Conservation (phyloP, 345 rosid species). For the Lepidium africanum region DNA sequence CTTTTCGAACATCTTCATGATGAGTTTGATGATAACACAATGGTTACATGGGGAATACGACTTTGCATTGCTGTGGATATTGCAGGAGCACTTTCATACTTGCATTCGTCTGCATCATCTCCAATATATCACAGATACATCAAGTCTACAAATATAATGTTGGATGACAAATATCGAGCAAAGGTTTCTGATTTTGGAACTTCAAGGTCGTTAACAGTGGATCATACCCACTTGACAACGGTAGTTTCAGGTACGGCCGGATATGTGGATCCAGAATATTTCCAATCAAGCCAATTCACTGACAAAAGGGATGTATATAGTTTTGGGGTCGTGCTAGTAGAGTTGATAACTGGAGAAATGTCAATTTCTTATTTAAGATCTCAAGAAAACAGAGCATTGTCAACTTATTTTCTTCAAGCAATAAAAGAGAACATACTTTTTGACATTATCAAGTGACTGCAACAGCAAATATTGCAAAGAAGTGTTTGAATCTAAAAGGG, state of each 20-base stretch:
- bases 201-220: slow-evolving; percentile 19
- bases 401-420: background rate
- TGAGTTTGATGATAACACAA: background rate
- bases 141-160: slow-evolving; percentile 25
- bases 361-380: slow-evolving; percentile 28
- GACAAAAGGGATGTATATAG: slow-evolving; percentile 28
- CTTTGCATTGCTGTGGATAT: slow-evolving; percentile 30
- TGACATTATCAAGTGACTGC: slow-evolving; percentile 7
- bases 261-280: slow-evolving; percentile 22
- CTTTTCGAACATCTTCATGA: slow-evolving; percentile 35
- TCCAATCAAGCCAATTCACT: slow-evolving; percentile 11
- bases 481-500: too few species aligned
- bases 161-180: slow-evolving; percentile 23
- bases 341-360: slow-evolving; percentile 4
- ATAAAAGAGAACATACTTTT: slow-evolving; percentile 35
- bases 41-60: slow-evolving; percentile 32
- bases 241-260: slow-evolving; percentile 19
- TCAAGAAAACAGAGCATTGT: slow-evolving; percentile 35
- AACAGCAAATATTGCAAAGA: too few species aligned
- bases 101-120: slow-evolving; percentile 31
- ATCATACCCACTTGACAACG: slow-evolving; percentile 27
- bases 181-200: slow-evolving; percentile 27
- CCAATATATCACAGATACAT: slow-evolving; percentile 38
- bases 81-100: slow-evolving; percentile 26
- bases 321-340: slow-evolving; percentile 10